Evolutionary conservation across 2,329 filamentous ascomycete genomes (phyloP).

Genomic region (Colletotrichum tofieldiae): DNA sequence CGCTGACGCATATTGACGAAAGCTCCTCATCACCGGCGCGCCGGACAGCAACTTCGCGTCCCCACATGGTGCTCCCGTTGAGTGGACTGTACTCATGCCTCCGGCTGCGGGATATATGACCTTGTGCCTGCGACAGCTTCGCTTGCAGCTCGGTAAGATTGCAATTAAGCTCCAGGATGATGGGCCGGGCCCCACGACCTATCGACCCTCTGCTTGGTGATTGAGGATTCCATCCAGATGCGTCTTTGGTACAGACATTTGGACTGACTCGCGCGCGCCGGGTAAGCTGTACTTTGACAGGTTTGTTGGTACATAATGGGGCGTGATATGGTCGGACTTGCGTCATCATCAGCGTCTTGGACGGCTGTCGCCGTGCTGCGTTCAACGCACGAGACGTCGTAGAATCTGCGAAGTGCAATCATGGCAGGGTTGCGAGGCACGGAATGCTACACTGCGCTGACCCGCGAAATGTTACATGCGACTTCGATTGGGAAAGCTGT

Average conservation of each 20-base stretch:
- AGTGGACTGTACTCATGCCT: not conserved
- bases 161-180: conserved; percentile 32
- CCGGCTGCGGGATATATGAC: conserved; percentile 17
- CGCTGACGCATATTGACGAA: conserved; percentile 39
- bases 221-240: conserved; percentile 21
- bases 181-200: conserved; percentile 10
- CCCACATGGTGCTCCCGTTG: conserved; percentile 23
- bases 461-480: conserved; percentile 18
- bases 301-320: conserved; percentile 29
- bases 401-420: conserved; percentile 11
- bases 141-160: conserved; percentile 20
- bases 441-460: conserved; percentile 33
- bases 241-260: conserved; percentile 26
- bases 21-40: conserved; percentile 38
- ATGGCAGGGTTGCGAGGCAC: conserved; percentile 22
- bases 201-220: conserved; percentile 5
- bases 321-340: conserved; percentile 19
- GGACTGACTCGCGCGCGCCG: conserved; percentile 32
- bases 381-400: conserved; percentile 9
- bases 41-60: conserved; percentile 23
- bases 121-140: conserved; percentile 6
- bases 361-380: conserved; percentile 18
- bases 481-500: not conserved
- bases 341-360: conserved; percentile 24
- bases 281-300: conserved; percentile 29